Percentiles rank a stretch among this genome's conserved stretches.
Conservation (phyloP, 1,139 yeast genomes). For the Saccharomycopsis crataegensis region DNA sequence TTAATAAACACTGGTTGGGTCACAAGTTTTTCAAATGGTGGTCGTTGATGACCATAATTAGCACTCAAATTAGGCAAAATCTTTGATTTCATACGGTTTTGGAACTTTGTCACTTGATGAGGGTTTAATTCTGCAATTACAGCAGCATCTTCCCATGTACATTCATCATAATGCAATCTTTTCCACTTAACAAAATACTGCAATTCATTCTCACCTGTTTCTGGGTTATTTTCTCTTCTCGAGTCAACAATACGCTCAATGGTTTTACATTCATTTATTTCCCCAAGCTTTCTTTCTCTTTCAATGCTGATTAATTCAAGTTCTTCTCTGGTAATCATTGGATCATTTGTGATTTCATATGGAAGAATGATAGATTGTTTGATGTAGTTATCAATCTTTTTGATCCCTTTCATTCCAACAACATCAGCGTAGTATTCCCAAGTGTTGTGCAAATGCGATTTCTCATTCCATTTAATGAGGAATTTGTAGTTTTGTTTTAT, state of each 20-base stretch:
- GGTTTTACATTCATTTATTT: conserved; percentile 71
- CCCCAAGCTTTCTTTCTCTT: conserved; percentile 75
- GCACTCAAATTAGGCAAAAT: conserved; percentile 80
- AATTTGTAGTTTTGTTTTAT: conserved; percentile 57
- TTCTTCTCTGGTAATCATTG: conserved; percentile 80
- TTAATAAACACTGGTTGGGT: conserved; percentile 87
- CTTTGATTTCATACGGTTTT: conserved; percentile 73
- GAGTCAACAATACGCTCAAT: conserved; percentile 90
- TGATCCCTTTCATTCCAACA: conserved; percentile 57
- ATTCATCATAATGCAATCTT: conserved; percentile 86
- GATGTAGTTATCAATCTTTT: conserved; percentile 85
- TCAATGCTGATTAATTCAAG: conserved; percentile 91
- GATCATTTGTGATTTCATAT: conserved; percentile 68
- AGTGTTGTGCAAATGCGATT: conserved; percentile 89
- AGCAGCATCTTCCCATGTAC: conserved; percentile 95
- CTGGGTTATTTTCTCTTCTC: conserved; percentile 56
- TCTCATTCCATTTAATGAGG: conserved; percentile 78
- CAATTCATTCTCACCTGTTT: conserved; percentile 57
- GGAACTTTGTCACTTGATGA: conserved; percentile 74
- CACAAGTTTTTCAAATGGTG: conserved; percentile 79
- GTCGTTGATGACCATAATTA: conserved; percentile 69
- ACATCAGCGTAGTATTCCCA: conserved; percentile 76
- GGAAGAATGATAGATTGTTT: conserved; percentile 69
- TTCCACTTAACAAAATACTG: conserved; percentile 92
- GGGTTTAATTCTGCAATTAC: conserved; percentile 83